Evolutionary conservation across 2,329 filamentous ascomycete species (phyloP).

Genomic region (Aureobasidium leucospermi): DNA sequence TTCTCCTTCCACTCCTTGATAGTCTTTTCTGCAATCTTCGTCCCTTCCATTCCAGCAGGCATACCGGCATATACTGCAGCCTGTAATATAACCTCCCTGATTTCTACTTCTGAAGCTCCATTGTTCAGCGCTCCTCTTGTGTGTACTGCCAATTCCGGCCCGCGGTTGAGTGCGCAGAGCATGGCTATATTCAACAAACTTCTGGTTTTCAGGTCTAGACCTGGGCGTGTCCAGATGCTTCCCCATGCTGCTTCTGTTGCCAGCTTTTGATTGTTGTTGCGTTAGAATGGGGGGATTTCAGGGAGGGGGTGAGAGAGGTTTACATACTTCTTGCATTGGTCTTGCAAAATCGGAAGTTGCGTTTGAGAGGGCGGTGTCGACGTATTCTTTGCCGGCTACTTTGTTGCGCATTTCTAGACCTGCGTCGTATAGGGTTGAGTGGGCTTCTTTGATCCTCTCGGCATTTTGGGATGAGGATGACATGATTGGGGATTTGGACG

Average conservation of each 20-base stretch:
- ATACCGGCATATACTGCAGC: slow-evolving; percentile 47
- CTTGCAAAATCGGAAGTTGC: slow-evolving; percentile 52
- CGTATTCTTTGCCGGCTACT: slow-evolving; percentile 56
- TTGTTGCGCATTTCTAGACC: slow-evolving; percentile 53
- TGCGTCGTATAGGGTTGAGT: slow-evolving; percentile 53
- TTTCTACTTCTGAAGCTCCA: slow-evolving; percentile 54
- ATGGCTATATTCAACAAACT: slow-evolving; percentile 59
- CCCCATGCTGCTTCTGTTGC: slow-evolving; percentile 61
- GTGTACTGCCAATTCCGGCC: slow-evolving; percentile 54
- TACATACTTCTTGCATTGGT: slow-evolving; percentile 50
- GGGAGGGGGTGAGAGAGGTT: too few species aligned
- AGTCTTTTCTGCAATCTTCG: slow-evolving; percentile 45
- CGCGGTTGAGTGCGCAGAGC: slow-evolving; percentile 54
- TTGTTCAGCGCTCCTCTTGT: slow-evolving; percentile 58
- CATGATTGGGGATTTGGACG: not conserved
- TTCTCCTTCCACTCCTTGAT: slow-evolving; percentile 46
- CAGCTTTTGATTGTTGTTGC: slow-evolving; percentile 16
- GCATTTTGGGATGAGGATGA: slow-evolving; percentile 2
- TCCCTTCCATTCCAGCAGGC: slow-evolving; percentile 48
- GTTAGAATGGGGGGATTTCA: not conserved
- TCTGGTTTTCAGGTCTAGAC: slow-evolving; percentile 53
- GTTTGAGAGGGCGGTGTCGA: slow-evolving; percentile 49
- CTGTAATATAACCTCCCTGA: slow-evolving; percentile 51
- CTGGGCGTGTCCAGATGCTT: slow-evolving; percentile 55
- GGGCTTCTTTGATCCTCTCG: slow-evolving; percentile 26